A percentile compares a stretch with the other conserved stretches of the same genome.
Conservation (phyloP, 768 basidiomycete species). For the Pleurotus giganteus region DNA sequence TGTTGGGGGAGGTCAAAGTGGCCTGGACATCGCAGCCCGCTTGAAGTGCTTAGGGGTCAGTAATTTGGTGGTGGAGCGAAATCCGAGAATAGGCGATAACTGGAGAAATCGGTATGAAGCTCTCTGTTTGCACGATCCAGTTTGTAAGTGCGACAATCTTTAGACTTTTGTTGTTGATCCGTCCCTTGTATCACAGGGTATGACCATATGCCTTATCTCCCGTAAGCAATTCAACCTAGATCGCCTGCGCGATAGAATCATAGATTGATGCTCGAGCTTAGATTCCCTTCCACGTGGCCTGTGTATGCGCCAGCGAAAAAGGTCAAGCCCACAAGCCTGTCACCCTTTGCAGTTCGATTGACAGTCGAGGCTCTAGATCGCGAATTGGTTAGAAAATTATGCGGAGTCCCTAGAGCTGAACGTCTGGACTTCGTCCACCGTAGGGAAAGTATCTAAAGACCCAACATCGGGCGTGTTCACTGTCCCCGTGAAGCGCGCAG, state of each 20-base stretch:
- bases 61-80: slow-evolving; percentile 61
- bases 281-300: slow-evolving; percentile 61
- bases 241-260: slow-evolving; percentile 5
- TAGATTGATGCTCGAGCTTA: slow-evolving; percentile 16
- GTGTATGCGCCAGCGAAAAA: slow-evolving; percentile 56
- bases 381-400: slow-evolving; percentile 53
- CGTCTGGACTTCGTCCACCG: slow-evolving; percentile 47
- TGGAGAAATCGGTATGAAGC: slow-evolving; percentile 70
- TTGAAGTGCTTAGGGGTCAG: background rate
- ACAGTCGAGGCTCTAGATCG: slow-evolving; percentile 35
- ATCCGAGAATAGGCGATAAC: slow-evolving; percentile 55
- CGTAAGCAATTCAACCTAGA: slow-evolving; percentile 54
- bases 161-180: slow-evolving; percentile 33
- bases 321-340: slow-evolving; percentile 19
- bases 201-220: slow-evolving; percentile 47
- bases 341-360: background rate
- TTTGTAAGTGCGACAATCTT: slow-evolving; percentile 45
- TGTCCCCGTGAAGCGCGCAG: slow-evolving; percentile 35
- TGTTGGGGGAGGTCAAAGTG: slow-evolving; percentile 30
- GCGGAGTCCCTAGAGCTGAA: slow-evolving; percentile 39
- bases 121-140: slow-evolving; percentile 64
- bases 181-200: slow-evolving; percentile 52
- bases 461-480: slow-evolving; percentile 34
- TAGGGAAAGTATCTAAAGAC: slow-evolving; percentile 27
- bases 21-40: background rate